Conservation (phyloP, 192 early-diverging fungal species). For the Backusella westeae region DNA sequence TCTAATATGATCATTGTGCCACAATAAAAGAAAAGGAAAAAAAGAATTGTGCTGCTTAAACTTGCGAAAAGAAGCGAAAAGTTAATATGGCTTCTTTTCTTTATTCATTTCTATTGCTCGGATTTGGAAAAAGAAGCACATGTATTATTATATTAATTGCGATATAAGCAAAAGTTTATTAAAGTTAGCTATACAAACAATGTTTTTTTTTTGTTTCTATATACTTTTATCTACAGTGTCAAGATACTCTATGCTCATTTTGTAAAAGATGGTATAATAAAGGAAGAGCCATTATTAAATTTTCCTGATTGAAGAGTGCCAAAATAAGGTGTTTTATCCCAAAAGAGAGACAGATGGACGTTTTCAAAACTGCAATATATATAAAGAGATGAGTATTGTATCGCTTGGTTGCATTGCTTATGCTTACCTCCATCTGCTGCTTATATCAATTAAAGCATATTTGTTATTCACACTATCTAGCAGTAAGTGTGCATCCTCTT, state of each 20-base stretch:
- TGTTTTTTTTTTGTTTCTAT: background rate
- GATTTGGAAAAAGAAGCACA: too few species aligned
- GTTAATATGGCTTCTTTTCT: too few species aligned
- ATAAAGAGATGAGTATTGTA: background rate
- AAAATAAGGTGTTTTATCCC: constrained; percentile 81
- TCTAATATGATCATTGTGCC: too few species aligned
- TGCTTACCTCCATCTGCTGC: constrained; percentile 61
- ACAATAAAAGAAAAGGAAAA: too few species aligned
- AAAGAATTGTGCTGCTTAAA: too few species aligned
- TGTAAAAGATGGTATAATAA: background rate
- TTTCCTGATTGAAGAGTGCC: constrained; percentile 59
- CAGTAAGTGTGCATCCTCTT: constrained; percentile 60
- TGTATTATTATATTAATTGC: too few species aligned
- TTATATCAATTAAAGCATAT: constrained; percentile 72
- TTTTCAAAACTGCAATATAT: constrained; percentile 34
- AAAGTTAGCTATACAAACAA: too few species aligned
- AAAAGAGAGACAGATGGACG: constrained; percentile 73
- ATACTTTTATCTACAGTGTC: background rate
- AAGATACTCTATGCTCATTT: background rate
- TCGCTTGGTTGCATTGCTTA: background rate
- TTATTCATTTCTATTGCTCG: too few species aligned
- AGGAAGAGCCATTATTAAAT: background rate
- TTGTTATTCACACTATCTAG: constrained; percentile 57
- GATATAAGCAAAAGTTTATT: too few species aligned
- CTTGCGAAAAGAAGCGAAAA: too few species aligned